Percentiles rank a stretch among this genome's conserved stretches.
Evolutionary conservation across 352 stramenopile genomes (phyloP).

Genomic region (Pythium vanterpoolii): DNA sequence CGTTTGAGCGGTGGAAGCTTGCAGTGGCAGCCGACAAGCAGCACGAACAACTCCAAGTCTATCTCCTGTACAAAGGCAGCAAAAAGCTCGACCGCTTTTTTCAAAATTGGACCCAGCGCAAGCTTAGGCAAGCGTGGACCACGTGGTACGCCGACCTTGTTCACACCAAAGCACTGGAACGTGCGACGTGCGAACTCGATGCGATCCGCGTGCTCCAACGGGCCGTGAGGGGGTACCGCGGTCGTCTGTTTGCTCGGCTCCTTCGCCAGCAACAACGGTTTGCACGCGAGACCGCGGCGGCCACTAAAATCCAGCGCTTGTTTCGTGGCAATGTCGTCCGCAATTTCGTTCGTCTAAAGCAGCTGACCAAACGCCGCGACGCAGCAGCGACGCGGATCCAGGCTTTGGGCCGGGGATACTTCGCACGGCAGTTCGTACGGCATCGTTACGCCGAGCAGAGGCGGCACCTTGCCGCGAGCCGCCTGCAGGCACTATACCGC

Average conservation of each 20-base stretch:
- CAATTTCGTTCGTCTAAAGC: conserved; percentile 63
- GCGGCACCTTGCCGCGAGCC: conserved; percentile 38
- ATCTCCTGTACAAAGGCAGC: conserved; percentile 76
- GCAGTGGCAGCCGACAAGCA: conserved; percentile 56
- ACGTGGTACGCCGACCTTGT: conserved; percentile 64
- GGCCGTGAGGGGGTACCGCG: conserved; percentile 48
- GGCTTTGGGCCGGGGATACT: conserved; percentile 36
- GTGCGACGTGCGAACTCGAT: conserved; percentile 40
- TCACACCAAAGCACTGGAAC: conserved; percentile 49
- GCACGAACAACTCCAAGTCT: conserved; percentile 66
- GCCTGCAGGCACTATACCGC: conserved; percentile 57
- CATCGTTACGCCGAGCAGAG: conserved; percentile 23
- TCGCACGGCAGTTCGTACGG: conserved; percentile 29
- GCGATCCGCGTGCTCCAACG: conserved; percentile 59
- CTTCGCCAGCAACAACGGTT: conserved; percentile 44
- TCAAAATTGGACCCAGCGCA: conserved; percentile 65
- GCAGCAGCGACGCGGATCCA: conserved; percentile 52
- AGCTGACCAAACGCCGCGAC: conserved; percentile 35
- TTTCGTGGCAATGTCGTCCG: conserved; percentile 57
- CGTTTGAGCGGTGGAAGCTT: conserved; percentile 57
- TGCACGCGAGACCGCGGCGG: conserved; percentile 35
- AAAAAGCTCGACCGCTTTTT: conserved; percentile 75
- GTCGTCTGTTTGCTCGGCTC: conserved; percentile 39
- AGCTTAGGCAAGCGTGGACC: conserved; percentile 60
- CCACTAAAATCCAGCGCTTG: conserved; percentile 52